A percentile compares a stretch with the other conserved stretches of the same genome.
Evolutionary conservation across 1,284 basidiomycete genomes (phyloP).

Genomic region (Neolentinus lepideus): DNA sequence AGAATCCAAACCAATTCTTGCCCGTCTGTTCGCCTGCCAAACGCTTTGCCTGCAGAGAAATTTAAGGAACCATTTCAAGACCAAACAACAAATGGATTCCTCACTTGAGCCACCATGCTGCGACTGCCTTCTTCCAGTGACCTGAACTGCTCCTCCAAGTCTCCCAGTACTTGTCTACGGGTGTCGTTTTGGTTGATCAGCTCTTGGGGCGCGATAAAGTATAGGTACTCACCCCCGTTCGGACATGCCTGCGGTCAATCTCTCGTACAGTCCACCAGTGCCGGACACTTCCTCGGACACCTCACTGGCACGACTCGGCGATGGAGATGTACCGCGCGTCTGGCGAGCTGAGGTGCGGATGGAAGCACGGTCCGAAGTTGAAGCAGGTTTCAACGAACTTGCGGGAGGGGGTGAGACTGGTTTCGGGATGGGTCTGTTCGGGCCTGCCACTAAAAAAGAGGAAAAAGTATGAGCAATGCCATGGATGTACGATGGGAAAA

Average conservation of each 20-base stretch:
- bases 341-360: neutral
- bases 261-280: constrained; percentile 22
- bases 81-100: neutral
- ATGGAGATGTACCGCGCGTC: neutral
- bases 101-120: constrained; percentile 57
- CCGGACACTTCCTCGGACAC: constrained; percentile 10
- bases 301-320: neutral
- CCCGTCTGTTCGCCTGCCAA: constrained; percentile 53
- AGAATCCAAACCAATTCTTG: constrained; percentile 58
- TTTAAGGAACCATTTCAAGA: constrained; percentile 3
- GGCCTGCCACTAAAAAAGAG: constrained; percentile 46
- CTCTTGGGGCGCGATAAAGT: neutral
- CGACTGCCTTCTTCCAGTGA: constrained; percentile 57
- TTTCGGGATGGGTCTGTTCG: constrained; percentile 42
- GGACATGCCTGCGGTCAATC: constrained; percentile 46
- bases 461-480: constrained; percentile 4
- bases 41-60: constrained; percentile 42
- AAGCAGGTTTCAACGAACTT: constrained; percentile 4
- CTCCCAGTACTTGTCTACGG: constrained; percentile 47
- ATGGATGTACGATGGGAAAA: neutral
- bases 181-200: neutral
- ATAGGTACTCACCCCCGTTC: constrained; percentile 49
- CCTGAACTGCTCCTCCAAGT: constrained; percentile 55
- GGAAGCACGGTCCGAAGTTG: neutral
- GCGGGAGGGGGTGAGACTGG: constrained; percentile 7